Evolutionary conservation across 2,329 filamentous ascomycete genomes (phyloP), one percentile per base, ranked within the genome.

Genomic region (Pseudogymnoascus sp.): DNA sequence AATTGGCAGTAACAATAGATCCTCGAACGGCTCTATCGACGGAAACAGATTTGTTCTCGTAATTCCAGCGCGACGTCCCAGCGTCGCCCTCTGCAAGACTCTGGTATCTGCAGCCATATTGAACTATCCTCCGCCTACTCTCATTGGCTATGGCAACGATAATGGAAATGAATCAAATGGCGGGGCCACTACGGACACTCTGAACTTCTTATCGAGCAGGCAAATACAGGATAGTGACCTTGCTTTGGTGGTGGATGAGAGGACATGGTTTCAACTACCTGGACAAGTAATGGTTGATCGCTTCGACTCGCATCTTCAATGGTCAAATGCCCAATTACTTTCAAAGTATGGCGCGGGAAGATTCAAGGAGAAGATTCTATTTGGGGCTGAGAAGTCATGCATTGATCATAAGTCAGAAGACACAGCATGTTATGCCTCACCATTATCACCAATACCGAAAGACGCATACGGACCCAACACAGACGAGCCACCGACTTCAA

Each of bases 81-180:
- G 64, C 8, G 16, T 40, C 10, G 76, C 78, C n/a, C 76, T 85
- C 42, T 86, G 84, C 75, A 82, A 82, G 67, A 80, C 82, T 1
- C 69, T 84, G 11, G 73, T 84, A 11, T 84, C 82, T 1, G 79
- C 82, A 1, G 82, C 83, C 72, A 76, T 85, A n/a, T 74, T 85
- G 40, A 78, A 81, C 64, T 86, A 84, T 62, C 84, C 84, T 8
- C 79, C 82, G 12, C 81, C 83, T 5, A 83, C 80, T 1, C 69
- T 84, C 31, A 74, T 85, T 65, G 78, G 78, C 56, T 80, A 80
- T 68, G 73, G 68, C 53, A 72, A 70, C 64, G 68, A 47, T 11
- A 60, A 60, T 1, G 60, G 40, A 23, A 62, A 64, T 5, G 47
- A 61, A 23, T 33, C 62, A 6, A 62, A 63, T 8, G 18, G 62